Conservation (phyloP, 164 flowering plant species). For the Magnolia changhungtana region DNA sequence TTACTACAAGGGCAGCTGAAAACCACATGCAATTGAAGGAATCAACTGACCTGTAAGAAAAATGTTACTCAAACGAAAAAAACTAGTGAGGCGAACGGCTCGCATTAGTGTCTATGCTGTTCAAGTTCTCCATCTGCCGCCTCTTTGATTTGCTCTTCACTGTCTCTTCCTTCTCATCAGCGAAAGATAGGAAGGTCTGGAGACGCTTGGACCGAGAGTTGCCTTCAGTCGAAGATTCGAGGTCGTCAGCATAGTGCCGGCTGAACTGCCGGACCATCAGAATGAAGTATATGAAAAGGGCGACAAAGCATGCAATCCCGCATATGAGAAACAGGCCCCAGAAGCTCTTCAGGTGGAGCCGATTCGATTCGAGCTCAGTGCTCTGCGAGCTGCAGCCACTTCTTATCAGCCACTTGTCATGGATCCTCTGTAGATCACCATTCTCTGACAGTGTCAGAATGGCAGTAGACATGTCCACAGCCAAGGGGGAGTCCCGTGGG, state of each 20-base stretch:
- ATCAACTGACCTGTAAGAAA: background rate
- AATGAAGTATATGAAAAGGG: constrained; percentile 48
- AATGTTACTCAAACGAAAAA: background rate
- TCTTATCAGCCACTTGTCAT: constrained; percentile 62
- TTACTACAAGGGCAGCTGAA: background rate
- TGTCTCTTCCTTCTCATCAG: constrained; percentile 2
- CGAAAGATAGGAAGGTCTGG: constrained; percentile 34
- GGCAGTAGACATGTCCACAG: constrained; percentile 88
- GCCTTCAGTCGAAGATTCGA: constrained; percentile 20
- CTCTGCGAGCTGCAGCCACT: constrained; percentile 36
- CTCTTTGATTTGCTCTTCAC: constrained; percentile 3
- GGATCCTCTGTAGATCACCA: constrained; percentile 77
- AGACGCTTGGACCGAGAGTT: constrained; percentile 37
- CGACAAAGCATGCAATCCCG: constrained; percentile 58
- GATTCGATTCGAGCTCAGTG: constrained; percentile 37
- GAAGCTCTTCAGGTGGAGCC: constrained; percentile 65
- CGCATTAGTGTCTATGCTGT: background rate
- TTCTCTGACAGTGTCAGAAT: constrained; percentile 70
- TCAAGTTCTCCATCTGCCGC: constrained; percentile 1
- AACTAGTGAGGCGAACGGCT: background rate
- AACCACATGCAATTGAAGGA: background rate
- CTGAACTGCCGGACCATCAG: constrained; percentile 36
- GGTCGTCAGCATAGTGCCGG: constrained; percentile 25
- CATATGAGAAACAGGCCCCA: constrained; percentile 74
- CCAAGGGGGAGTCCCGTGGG: constrained; percentile 78